phyloP scores from a whole-genome alignment of 2,329 filamentous ascomycete species.

The Colletotrichum sp. region DNA sequence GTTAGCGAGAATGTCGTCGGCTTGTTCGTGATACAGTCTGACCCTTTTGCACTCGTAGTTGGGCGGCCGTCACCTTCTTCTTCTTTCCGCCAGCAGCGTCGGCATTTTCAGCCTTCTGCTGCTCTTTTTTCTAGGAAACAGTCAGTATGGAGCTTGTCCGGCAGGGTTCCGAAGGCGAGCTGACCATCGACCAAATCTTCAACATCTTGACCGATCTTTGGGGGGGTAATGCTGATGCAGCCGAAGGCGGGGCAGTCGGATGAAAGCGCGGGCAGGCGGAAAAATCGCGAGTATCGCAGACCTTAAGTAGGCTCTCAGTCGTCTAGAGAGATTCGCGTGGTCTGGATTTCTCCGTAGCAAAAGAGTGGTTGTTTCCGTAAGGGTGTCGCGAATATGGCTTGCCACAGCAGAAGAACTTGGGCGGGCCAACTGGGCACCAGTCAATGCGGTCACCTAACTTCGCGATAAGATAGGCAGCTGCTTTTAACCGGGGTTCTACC shows the following conservation, averaged over 20 bases:
- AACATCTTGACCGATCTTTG: slow-evolving; percentile 71
- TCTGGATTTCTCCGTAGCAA: not conserved
- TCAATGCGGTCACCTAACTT: slow-evolving; percentile 21
- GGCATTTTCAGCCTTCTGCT: slow-evolving; percentile 91
- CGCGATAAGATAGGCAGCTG: slow-evolving; percentile 17
- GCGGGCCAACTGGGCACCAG: slow-evolving; percentile 13
- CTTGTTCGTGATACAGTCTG: slow-evolving; percentile 20
- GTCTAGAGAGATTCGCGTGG: not conserved
- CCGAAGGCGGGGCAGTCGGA: slow-evolving; percentile 1
- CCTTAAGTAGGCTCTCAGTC: not conserved
- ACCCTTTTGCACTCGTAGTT: slow-evolving; percentile 97
- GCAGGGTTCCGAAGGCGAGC: slow-evolving; percentile 26
- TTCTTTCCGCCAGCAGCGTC: slow-evolving; percentile 80
- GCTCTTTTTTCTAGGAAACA: slow-evolving; percentile 81
- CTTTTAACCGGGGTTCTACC: not conserved
- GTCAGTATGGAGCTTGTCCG: not conserved
- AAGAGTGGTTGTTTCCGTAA: not conserved
- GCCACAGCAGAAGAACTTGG: slow-evolving; percentile 9
- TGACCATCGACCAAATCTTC: slow-evolving; percentile 99
- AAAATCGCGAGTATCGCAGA: not conserved
- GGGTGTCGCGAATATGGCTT: slow-evolving; percentile 3
- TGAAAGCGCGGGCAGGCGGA: not conserved
- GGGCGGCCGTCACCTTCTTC: slow-evolving; percentile 98
- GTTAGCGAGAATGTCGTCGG: not conserved
- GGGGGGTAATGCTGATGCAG: slow-evolving; percentile 1